These are phyloP conservation scores for Sclerotinia sclerotiorum DNA, from an alignment of 2,329 filamentous ascomycete species.

Conservation along the genomic window DNA sequence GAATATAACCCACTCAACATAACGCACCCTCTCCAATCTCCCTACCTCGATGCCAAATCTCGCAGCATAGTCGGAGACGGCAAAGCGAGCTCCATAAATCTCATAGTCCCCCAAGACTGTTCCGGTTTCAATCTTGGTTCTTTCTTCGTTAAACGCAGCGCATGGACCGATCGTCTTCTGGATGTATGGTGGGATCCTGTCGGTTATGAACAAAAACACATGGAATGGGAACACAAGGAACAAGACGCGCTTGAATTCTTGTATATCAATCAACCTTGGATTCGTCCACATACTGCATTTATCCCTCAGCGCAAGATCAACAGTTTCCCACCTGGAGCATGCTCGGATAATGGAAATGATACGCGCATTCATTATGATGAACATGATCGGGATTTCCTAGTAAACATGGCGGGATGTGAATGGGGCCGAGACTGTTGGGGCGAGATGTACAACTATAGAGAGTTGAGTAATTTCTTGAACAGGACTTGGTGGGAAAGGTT, in stretches of 20 bases:
- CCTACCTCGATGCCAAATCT: constrained; percentile 74
- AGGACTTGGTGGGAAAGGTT: constrained; percentile 76
- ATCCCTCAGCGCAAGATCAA: constrained; percentile 90
- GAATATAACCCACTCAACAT: constrained; percentile 94
- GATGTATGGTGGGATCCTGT: constrained; percentile 99
- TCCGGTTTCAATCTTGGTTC: constrained; percentile 94
- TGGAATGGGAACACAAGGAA: constrained; percentile 99
- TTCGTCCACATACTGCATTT: constrained; percentile 84
- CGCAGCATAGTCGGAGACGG: constrained; percentile 76
- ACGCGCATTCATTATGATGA: constrained; percentile 81
- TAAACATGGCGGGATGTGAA: constrained; percentile 98
- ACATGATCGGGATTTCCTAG: constrained; percentile 83
- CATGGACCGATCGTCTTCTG: constrained; percentile 87
- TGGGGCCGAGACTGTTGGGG: constrained; percentile 97
- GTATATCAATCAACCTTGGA: constrained; percentile 89
- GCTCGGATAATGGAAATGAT: constrained; percentile 74
- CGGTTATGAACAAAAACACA: constrained; percentile 95
- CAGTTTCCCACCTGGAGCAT: constrained; percentile 88
- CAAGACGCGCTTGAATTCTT: constrained; percentile 93
- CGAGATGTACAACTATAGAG: constrained; percentile 94
- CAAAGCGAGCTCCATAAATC: constrained; percentile 74
- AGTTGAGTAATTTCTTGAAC: constrained; percentile 88
- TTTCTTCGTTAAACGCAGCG: constrained; percentile 83
- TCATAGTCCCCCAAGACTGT: constrained; percentile 91
- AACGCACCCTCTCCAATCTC: constrained; percentile 71